These are phyloP conservation scores for Phoenix dactylifera DNA, from an alignment of 176 grass and related monocot species.

Conservation along the genomic window DNA sequence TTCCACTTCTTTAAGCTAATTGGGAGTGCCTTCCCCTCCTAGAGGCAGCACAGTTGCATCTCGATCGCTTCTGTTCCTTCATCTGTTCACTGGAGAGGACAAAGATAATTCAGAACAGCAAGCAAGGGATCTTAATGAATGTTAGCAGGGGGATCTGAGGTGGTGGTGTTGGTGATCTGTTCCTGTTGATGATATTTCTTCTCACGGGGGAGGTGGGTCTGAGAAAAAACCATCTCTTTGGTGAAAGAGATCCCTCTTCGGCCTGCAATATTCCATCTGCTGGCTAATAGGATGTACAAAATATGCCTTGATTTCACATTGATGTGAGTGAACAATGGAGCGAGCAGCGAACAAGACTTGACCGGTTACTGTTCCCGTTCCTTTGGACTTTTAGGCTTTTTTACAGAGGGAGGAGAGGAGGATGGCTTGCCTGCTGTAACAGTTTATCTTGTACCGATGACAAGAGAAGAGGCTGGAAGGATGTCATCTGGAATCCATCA, in stretches of 20 bases:
- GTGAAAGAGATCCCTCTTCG: constrained; percentile 2
- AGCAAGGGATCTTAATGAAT: too few species aligned
- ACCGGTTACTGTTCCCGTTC: not conserved
- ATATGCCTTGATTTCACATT: constrained; percentile 47
- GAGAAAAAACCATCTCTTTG: constrained; percentile 87
- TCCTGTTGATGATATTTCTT: constrained; percentile 24
- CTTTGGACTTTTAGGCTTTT: not conserved
- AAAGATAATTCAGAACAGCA: too few species aligned
- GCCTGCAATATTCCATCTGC: constrained; percentile 74
- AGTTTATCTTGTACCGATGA: constrained; percentile 32
- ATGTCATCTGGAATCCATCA: constrained; percentile 47
- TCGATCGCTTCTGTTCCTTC: too few species aligned
- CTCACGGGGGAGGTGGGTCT: constrained; percentile 32
- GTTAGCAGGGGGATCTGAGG: constrained; percentile 27
- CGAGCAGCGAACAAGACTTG: not conserved
- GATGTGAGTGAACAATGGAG: constrained; percentile 93
- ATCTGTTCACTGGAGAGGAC: too few species aligned
- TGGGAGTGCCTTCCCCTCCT: too few species aligned
- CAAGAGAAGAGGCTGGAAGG: constrained; percentile 19
- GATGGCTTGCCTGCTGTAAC: constrained; percentile 24
- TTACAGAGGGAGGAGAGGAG: constrained; percentile 3
- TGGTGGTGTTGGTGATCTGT: constrained; percentile 52
- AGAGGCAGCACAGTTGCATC: too few species aligned
- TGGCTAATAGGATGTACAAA: constrained; percentile 78
- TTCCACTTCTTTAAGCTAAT: not conserved